Conservation (phyloP, 345 rosid genomes). For the Mallotus nudiflorus region DNA sequence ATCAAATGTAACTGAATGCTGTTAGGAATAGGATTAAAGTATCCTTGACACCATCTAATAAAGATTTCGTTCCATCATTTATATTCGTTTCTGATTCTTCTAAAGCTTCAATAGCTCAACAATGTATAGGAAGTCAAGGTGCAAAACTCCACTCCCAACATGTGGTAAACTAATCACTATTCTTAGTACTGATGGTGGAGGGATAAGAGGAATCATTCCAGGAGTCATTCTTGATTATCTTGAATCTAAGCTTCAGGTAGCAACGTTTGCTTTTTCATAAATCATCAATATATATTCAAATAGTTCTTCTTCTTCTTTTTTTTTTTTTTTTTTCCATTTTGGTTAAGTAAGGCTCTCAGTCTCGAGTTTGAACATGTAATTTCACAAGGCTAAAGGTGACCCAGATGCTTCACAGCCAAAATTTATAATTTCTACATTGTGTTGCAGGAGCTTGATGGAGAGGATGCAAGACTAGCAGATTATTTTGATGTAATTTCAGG, state of each 20-base stretch:
- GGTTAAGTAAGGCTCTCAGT: too few relatives aligned
- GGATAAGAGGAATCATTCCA: constrained; percentile 63
- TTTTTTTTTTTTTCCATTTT: too few relatives aligned
- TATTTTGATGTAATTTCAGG: constrained; percentile 75
- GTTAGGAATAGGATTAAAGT: too few relatives aligned
- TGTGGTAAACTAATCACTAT: constrained; percentile 57
- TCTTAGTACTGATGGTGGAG: constrained; percentile 81
- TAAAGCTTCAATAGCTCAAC: neutral
- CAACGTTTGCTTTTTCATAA: too few relatives aligned
- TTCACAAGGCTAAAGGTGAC: too few relatives aligned
- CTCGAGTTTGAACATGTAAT: too few relatives aligned
- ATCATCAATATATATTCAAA: too few relatives aligned
- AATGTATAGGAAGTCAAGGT: constrained; percentile 23
- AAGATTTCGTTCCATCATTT: neutral
- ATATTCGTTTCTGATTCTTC: neutral
- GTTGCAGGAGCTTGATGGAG: constrained; percentile 56
- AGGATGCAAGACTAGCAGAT: constrained; percentile 60
- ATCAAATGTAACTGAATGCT: too few relatives aligned
- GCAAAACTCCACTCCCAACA: constrained; percentile 38
- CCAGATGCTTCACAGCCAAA: too few relatives aligned
- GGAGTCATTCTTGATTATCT: constrained; percentile 62
- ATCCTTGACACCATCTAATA: neutral
- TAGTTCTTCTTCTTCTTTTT: too few relatives aligned
- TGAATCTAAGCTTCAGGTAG: constrained; percentile 82
- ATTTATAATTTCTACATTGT: neutral